Evolutionary conservation across 768 basidiomycete genomes (phyloP), one percentile per base, ranked within the genome.

Genomic region (Auricularia auricula-judae): DNA sequence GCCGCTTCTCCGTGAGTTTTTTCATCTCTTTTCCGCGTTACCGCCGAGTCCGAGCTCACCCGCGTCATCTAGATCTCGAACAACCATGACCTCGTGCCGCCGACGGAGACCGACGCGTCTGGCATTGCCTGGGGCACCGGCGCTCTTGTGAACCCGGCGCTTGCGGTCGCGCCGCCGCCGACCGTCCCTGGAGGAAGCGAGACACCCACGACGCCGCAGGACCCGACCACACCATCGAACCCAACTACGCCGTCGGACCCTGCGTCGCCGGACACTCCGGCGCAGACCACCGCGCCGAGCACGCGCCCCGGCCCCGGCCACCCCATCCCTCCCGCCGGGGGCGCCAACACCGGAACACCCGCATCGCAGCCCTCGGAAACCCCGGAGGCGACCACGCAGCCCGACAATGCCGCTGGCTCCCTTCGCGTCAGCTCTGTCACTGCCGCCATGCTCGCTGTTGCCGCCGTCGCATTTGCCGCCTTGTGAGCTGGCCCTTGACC

Each of bases 111-210:
- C 65, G 82, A 77, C 10, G 66, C 72, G 33, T 39, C 67, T 0
- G 44, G 73, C 14, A 85, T 91, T 54, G 79, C 84, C 1, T 92
- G 86, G 86, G 91, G 91, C 44, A 76, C 66, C 8, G 91, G 89
- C 51, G 69, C 75, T 5, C 82, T 93, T 63, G 67, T 70, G 56
- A 75, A 74, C 47, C 77, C 84, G 59, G 72, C 82, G 11, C 72
- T 75, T 11, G 74, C 73, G 8, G 64, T 66, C 42, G 64, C 72
- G n/a, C 60, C 75, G 12, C 67, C 71, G 16, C 58, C 64, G 44
- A 59, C 56, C 34, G 21, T 18, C 23, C 29, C 56, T 8, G 58
- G 42, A 2, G 29, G 21, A 33, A 12, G 3, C 42, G 63, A 54
- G 11, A 42, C 65, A 0, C 7, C 58, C 5, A 36, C 54, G 1